Evolutionary conservation across 2,329 filamentous ascomycete species (phyloP).

Genomic region (Hirsutella minnesotensis): DNA sequence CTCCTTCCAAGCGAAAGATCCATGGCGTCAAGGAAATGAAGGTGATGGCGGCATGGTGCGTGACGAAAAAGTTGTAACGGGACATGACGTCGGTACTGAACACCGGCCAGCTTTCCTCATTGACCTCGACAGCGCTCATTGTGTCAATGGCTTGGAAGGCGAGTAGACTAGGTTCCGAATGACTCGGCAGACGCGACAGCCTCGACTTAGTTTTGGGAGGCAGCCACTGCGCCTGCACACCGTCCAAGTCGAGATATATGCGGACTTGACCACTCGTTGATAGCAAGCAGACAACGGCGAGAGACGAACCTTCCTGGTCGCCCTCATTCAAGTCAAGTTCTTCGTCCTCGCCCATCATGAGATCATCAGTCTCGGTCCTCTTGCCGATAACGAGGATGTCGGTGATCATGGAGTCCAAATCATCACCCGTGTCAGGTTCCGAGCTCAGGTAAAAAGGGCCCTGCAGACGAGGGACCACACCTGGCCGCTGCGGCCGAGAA

Average conservation of each 20-base stretch:
- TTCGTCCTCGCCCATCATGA: constrained; percentile 55
- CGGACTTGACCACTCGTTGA: constrained; percentile 49
- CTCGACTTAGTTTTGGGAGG: constrained; percentile 42
- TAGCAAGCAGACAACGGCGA: constrained; percentile 47
- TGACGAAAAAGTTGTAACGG: constrained; percentile 51
- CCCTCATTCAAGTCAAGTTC: constrained; percentile 44
- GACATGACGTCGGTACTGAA: constrained; percentile 51
- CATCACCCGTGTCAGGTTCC: constrained; percentile 43
- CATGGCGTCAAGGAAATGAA: constrained; percentile 48
- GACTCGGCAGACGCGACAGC: constrained; percentile 24
- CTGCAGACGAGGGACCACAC: constrained; percentile 46
- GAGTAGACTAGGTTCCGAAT: constrained; percentile 34
- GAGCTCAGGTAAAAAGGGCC: constrained; percentile 49
- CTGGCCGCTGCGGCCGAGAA: constrained; percentile 42
- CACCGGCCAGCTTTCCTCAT: constrained; percentile 47
- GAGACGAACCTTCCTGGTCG: constrained; percentile 47
- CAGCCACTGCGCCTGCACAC: constrained; percentile 55
- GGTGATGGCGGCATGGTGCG: constrained; percentile 47
- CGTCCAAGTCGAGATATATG: constrained; percentile 49
- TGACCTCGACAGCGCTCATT: constrained; percentile 40
- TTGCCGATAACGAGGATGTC: constrained; percentile 53
- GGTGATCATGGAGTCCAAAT: constrained; percentile 42
- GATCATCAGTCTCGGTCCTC: constrained; percentile 45
- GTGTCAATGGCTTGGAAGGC: constrained; percentile 54
- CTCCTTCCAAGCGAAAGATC: constrained; percentile 52